Base-by-base conservation (phyloP, 306 rosid genomes). In the Cucurbita argyrosperma region DNA sequence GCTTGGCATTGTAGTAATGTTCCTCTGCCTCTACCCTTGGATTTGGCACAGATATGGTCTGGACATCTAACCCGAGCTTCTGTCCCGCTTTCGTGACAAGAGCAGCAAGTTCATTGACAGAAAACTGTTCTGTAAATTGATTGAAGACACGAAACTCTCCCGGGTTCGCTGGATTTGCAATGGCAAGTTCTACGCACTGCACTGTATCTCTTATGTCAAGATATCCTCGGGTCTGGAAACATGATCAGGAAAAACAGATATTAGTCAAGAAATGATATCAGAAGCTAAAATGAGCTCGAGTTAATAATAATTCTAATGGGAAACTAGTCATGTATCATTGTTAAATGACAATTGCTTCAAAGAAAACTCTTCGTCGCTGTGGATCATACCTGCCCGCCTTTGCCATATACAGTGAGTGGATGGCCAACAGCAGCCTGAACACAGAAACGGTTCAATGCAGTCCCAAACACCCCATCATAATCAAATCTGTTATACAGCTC, bases 171-270 rank as follows among this genome's bases (percentile, higher is more conserved):
- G 98, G 98, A 78, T 90, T 90, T 60, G 95, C 94, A 42, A 93
- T 90, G 69, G 98, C 98, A 42, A 93, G 87, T 87, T 93, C 98
- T 47, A 93, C 87, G 47, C 98, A 93, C 78, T 90, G 96, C 78
- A 93, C 98, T 15, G 98, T 93, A 71, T 93, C 98, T 77, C 98
- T 84, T 78, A 93, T 93, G 86, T 93, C 97, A 71, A 93, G 98
- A 80, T 89, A 93, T 61, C 92, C 96, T 80, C 98, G 82, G 56
- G 98, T 93, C 97, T 93, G 94, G 69, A 80, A 26, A 77, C 53
- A 71, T 64, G 51, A 57, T 51, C 47, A 63, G 10, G 4, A 64
- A 52, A 21, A 23, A 23, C 12, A 39, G 12, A 66, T 49, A 21
- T 76, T 59, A 82, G 80, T 23, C 30, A 43, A 57, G 40, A 46